Evolutionary conservation across 805 yeast species (phyloP).

Genomic region (Yarrowia porcina): DNA sequence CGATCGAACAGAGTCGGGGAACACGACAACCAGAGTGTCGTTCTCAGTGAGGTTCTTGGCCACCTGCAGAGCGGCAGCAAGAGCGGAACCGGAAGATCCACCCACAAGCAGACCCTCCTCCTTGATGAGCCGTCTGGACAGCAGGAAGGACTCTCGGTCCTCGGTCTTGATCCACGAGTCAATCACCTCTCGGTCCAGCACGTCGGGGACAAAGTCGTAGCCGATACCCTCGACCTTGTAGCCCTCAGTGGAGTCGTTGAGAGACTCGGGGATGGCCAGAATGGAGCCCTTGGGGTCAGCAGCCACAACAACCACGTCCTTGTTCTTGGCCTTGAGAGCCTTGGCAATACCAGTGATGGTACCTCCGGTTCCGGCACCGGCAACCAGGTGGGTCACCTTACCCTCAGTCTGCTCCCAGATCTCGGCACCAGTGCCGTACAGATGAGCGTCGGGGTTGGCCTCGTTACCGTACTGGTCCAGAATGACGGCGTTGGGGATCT

Average conservation of each 20-base stretch:
- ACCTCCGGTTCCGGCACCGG: conserved; percentile 96
- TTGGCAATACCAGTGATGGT: conserved; percentile 79
- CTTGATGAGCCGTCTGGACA: conserved; percentile 75
- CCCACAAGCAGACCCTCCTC: conserved; percentile 88
- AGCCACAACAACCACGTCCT: conserved; percentile 60
- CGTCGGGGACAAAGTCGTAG: conserved; percentile 83
- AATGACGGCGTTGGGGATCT: conserved; percentile 79
- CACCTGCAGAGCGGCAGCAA: conserved; percentile 71
- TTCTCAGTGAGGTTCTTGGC: conserved; percentile 66
- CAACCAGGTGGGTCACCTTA: conserved; percentile 68
- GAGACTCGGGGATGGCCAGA: conserved; percentile 70
- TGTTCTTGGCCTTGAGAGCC: conserved; percentile 68
- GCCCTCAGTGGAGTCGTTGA: conserved; percentile 53
- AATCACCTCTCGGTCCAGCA: conserved; percentile 59
- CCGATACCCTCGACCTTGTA: conserved; percentile 91
- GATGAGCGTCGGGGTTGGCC: conserved; percentile 81
- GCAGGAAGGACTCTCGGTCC: conserved; percentile 72
- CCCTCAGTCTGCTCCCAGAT: conserved; percentile 79
- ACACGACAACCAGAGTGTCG: conserved; percentile 71
- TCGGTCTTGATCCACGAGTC: conserved; percentile 86
- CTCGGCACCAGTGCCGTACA: conserved; percentile 78
- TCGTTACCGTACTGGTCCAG: conserved; percentile 78
- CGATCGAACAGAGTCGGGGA: conserved; percentile 85
- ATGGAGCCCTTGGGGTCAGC: conserved; percentile 89
- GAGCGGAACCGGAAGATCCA: conserved; percentile 84